Evolutionary conservation across 345 rosid species (phyloP).

Genomic region (Rhodamnia rubescens): DNA sequence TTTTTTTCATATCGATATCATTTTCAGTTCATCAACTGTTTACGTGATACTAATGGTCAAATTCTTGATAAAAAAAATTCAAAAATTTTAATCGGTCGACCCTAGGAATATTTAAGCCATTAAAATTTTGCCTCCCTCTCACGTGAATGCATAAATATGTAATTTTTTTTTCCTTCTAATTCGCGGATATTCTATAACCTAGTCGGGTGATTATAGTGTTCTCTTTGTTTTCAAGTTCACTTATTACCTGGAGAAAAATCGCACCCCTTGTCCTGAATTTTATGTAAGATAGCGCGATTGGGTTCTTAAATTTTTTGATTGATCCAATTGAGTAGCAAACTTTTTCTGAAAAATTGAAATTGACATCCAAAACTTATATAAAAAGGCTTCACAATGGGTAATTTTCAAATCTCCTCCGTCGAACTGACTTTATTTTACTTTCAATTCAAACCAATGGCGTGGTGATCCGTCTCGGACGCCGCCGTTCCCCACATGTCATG

Average conservation of each 20-base stretch:
- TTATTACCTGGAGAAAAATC: neutral
- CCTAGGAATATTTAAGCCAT: neutral
- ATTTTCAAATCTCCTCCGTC: neutral
- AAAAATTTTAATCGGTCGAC: neutral
- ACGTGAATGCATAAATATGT: too few species aligned
- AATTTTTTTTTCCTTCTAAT: too few species aligned
- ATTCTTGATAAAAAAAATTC: too few species aligned
- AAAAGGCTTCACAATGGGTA: neutral
- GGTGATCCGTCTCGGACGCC: too few species aligned
- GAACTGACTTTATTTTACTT: neutral
- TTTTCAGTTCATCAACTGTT: too few species aligned
- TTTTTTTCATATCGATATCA: too few species aligned
- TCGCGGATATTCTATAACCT: neutral
- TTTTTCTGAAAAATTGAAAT: neutral
- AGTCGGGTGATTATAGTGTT: neutral
- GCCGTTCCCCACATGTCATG: too few species aligned
- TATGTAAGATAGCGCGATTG: neutral
- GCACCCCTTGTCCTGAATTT: neutral
- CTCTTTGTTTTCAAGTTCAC: neutral
- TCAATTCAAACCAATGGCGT: too few species aligned
- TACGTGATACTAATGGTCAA: too few species aligned
- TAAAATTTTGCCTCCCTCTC: neutral
- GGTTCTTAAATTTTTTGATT: neutral
- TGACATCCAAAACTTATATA: neutral
- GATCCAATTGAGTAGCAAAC: neutral